Evolutionary conservation across 768 basidiomycete genomes (phyloP).

Genomic region (Leucocoprinus leucothites): DNA sequence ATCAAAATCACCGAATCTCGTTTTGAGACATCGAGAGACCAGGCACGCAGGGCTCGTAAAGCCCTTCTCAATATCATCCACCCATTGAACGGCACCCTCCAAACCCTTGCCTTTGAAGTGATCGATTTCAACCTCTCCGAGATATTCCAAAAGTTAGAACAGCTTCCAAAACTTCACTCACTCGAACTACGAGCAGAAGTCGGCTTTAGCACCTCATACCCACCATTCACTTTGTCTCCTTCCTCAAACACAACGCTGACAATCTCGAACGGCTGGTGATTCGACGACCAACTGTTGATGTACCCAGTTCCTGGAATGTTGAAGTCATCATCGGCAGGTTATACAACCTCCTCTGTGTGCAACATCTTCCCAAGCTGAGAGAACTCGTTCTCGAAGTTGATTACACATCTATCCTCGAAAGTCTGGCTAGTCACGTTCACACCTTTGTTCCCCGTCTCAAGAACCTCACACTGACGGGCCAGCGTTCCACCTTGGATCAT

Average conservation of each 20-base stretch:
- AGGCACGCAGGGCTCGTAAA: slow-evolving; percentile 4
- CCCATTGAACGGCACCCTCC: not conserved
- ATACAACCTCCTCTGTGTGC: slow-evolving; percentile 3
- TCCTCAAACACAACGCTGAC: slow-evolving; percentile 8
- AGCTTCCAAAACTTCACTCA: not conserved
- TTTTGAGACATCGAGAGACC: not conserved
- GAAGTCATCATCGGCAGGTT: not conserved
- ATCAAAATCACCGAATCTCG: slow-evolving; percentile 13
- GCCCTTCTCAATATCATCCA: slow-evolving; percentile 3
- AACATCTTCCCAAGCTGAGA: not conserved
- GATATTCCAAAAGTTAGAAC: slow-evolving; percentile 7
- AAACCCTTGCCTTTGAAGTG: slow-evolving; percentile 3
- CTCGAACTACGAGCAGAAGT: slow-evolving; percentile 3
- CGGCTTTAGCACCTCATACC: slow-evolving; percentile 8
- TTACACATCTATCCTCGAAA: not conserved
- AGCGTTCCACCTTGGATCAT: slow-evolving; percentile 3
- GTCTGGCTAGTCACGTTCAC: slow-evolving; percentile 1
- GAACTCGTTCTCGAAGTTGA: slow-evolving; percentile 3
- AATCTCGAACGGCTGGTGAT: slow-evolving; percentile 15
- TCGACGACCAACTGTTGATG: slow-evolving; percentile 6
- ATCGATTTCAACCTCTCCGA: slow-evolving; percentile 8
- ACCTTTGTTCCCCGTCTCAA: slow-evolving; percentile 10
- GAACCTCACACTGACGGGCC: slow-evolving; percentile 1
- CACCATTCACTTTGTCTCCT: slow-evolving; percentile 11
- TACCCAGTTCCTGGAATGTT: slow-evolving; percentile 2